Conservation (phyloP, 106 monocot species). For the Cymbidium sinense region DNA sequence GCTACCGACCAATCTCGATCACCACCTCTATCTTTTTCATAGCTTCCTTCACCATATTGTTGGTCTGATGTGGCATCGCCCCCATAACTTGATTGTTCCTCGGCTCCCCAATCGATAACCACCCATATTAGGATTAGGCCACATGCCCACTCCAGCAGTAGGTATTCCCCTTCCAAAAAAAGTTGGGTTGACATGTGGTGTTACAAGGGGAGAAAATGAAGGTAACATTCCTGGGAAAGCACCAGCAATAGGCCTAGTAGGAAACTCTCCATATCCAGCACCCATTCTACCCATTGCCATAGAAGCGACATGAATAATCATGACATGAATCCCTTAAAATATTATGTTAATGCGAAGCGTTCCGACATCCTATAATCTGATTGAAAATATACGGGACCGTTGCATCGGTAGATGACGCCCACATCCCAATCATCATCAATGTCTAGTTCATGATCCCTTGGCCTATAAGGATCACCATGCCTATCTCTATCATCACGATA, state of each 20-base stretch:
- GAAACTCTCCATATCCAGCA: slow-evolving; percentile 67
- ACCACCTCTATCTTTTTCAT: slow-evolving; percentile 52
- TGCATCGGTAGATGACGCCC: slow-evolving; percentile 51
- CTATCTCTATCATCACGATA: slow-evolving; percentile 47
- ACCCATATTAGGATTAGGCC: slow-evolving; percentile 66
- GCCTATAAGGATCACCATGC: slow-evolving; percentile 46
- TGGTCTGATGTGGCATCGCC: slow-evolving; percentile 87
- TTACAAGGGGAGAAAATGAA: slow-evolving; percentile 75
- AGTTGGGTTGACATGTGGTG: slow-evolving; percentile 84
- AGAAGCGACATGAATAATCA: too few species aligned
- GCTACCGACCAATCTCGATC: slow-evolving; percentile 60
- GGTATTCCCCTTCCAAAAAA: slow-evolving; percentile 84
- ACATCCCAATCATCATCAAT: slow-evolving; percentile 64
- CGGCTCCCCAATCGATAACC: slow-evolving; percentile 76
- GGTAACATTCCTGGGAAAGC: slow-evolving; percentile 79
- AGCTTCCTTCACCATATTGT: slow-evolving; percentile 68
- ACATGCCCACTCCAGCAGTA: slow-evolving; percentile 64
- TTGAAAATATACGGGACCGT: too few species aligned
- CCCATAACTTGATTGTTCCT: slow-evolving; percentile 81
- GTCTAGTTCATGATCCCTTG: slow-evolving; percentile 47
- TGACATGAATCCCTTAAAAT: too few species aligned
- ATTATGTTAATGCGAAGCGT: too few species aligned
- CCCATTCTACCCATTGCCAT: slow-evolving; percentile 86
- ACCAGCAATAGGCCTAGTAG: slow-evolving; percentile 44
- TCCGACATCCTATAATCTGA: too few species aligned